Percentiles rank a stretch among this genome's conserved stretches.
Evolutionary conservation across 805 yeast species (phyloP).

Genomic region (Ogataea parapolymorpha): DNA sequence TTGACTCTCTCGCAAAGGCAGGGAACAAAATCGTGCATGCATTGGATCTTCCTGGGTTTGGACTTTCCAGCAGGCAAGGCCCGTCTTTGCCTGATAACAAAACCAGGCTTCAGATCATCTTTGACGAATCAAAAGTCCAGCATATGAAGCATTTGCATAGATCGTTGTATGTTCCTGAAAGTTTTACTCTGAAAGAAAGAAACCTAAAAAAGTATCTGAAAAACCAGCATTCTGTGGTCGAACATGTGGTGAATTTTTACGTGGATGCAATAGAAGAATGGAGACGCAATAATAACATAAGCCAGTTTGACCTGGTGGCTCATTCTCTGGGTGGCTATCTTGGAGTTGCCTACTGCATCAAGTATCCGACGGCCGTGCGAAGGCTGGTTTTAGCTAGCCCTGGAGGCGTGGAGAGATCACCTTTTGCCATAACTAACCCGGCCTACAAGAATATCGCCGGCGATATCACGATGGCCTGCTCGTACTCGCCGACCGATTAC

Average conservation of each 20-base stretch:
- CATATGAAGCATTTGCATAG: conserved; percentile 24
- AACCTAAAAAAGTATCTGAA: conserved; percentile 27
- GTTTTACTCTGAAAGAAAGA: conserved; percentile 16
- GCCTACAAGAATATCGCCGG: conserved; percentile 9
- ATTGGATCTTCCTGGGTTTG: conserved; percentile 53
- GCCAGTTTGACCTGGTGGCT: conserved; percentile 60
- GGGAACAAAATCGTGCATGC: conserved; percentile 32
- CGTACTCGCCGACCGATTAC: conserved; percentile 42
- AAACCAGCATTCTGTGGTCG: conserved; percentile 37
- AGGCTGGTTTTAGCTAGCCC: conserved; percentile 67
- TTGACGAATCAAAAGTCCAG: conserved; percentile 18
- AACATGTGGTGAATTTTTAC: conserved; percentile 53
- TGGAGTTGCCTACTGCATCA: conserved; percentile 59
- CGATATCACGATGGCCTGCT: conserved; percentile 28
- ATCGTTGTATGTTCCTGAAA: conserved; percentile 24
- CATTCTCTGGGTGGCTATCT: conserved; percentile 82
- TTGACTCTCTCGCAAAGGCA: conserved; percentile 39
- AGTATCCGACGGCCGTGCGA: conserved; percentile 51
- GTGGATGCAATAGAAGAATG: conserved; percentile 60
- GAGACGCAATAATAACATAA: conserved; percentile 49
- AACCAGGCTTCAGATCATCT: conserved; percentile 26
- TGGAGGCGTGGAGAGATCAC: conserved; percentile 71
- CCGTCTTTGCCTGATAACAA: conserved; percentile 22
- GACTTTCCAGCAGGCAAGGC: conserved; percentile 48
- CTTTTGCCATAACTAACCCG: conserved; percentile 54